Percentiles rank a stretch among this genome's conserved stretches.
Evolutionary conservation across 1,139 yeast genomes (phyloP).

Genomic region (Debaryomyces subglobosus): DNA sequence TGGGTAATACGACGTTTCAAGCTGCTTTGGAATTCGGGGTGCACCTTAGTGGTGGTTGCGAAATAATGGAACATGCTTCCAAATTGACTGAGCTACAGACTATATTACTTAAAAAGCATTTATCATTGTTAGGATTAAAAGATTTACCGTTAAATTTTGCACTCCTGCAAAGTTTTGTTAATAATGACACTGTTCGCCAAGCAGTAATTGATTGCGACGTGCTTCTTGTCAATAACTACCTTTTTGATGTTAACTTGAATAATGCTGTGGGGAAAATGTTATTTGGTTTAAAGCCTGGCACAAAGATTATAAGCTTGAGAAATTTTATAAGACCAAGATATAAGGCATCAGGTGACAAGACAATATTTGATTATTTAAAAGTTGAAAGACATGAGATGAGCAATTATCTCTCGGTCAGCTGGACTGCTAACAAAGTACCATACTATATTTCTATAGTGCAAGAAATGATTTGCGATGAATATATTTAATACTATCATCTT

Average conservation of each 20-base stretch:
- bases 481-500: constrained; percentile 16
- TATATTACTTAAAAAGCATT: constrained; percentile 58
- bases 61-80: constrained; percentile 84
- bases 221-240: constrained; percentile 77
- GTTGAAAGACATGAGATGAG: constrained; percentile 70
- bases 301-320: constrained; percentile 77
- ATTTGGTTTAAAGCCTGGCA: constrained; percentile 66
- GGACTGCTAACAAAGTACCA: constrained; percentile 87
- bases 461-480: constrained; percentile 35
- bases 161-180: constrained; percentile 70
- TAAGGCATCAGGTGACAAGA: constrained; percentile 56
- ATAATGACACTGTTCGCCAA: constrained; percentile 56
- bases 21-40: constrained; percentile 90
- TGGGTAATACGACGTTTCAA: constrained; percentile 88
- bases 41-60: constrained; percentile 79
- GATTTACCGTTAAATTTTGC: constrained; percentile 61
- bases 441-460: constrained; percentile 79
- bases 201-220: constrained; percentile 68
- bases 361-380: constrained; percentile 62
- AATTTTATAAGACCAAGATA: constrained; percentile 68
- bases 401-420: constrained; percentile 72
- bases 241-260: constrained; percentile 76
- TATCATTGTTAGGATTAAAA: constrained; percentile 63
- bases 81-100: constrained; percentile 64
- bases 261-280: constrained; percentile 68